Evolutionary conservation across 2,329 filamentous ascomycete genomes (phyloP).

Genomic region (Juglanconis oblonga): DNA sequence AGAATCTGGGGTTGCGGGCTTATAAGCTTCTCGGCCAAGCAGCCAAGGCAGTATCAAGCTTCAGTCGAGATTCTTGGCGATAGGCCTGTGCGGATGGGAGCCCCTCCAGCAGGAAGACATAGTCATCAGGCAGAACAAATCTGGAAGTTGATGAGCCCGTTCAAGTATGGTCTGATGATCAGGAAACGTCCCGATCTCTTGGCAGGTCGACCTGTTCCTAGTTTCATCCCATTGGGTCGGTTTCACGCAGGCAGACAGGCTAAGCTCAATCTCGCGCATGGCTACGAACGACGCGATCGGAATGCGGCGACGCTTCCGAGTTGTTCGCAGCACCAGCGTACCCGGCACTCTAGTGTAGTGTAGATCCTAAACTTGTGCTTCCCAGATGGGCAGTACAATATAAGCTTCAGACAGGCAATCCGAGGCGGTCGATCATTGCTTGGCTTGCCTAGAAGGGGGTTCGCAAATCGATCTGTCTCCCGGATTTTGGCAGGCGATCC

Average conservation of each 20-base stretch:
- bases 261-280: too few relatives aligned
- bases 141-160: background rate
- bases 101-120: background rate
- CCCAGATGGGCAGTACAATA: too few relatives aligned
- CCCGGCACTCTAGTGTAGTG: too few relatives aligned
- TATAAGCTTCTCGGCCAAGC: background rate
- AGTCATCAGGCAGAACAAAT: background rate
- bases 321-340: too few relatives aligned
- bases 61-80: conserved; percentile 3
- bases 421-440: background rate
- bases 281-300: too few relatives aligned
- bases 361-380: too few relatives aligned
- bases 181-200: conserved; percentile 5
- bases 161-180: background rate
- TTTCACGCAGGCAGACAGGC: too few relatives aligned
- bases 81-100: conserved; percentile 1
- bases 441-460: background rate
- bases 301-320: too few relatives aligned
- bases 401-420: too few relatives aligned
- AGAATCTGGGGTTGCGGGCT: conserved; percentile 1
- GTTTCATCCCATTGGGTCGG: too few relatives aligned
- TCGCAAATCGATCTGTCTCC: background rate
- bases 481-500: background rate
- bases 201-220: background rate
- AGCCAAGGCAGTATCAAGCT: conserved; percentile 5